phyloP scores from a whole-genome alignment of 2,329 filamentous ascomycete genomes.

The Penicillium sclerotigenum region DNA sequence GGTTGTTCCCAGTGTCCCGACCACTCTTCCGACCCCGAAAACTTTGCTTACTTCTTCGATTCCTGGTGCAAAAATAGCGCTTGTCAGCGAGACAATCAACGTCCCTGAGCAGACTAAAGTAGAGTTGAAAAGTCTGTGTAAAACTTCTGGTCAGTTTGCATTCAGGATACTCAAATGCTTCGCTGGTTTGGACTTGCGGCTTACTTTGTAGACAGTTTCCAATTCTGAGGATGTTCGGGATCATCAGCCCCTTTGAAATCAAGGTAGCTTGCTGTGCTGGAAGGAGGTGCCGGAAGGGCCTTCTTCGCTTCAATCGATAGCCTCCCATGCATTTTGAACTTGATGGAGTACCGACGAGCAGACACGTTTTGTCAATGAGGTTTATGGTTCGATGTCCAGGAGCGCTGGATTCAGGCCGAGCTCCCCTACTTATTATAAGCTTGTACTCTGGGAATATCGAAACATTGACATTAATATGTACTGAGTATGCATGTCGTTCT shows the following conservation, averaged over 20 bases:
- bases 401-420: background rate
- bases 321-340: slow-evolving; percentile 8
- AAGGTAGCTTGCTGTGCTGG: slow-evolving; percentile 52
- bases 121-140: slow-evolving; percentile 21
- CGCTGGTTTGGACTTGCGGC: background rate
- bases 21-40: slow-evolving; percentile 44
- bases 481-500: background rate
- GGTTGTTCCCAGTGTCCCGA: slow-evolving; percentile 45
- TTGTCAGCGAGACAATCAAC: slow-evolving; percentile 49
- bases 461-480: background rate
- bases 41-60: slow-evolving; percentile 53
- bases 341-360: background rate
- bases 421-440: background rate
- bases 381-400: background rate
- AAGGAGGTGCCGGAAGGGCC: slow-evolving; percentile 48
- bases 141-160: background rate
- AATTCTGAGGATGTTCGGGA: slow-evolving; percentile 53
- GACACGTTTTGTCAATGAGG: background rate
- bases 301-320: slow-evolving; percentile 37
- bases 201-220: slow-evolving; percentile 48
- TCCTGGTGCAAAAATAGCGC: slow-evolving; percentile 65
- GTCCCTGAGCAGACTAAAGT: slow-evolving; percentile 44
- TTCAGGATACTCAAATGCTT: background rate
- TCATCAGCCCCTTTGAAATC: slow-evolving; percentile 54
- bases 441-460: background rate